Percentiles rank a stretch among this genome's conserved stretches.
Evolutionary conservation across 257 asterid genomes (phyloP).

Genomic region (Paraleonurus japonicus): DNA sequence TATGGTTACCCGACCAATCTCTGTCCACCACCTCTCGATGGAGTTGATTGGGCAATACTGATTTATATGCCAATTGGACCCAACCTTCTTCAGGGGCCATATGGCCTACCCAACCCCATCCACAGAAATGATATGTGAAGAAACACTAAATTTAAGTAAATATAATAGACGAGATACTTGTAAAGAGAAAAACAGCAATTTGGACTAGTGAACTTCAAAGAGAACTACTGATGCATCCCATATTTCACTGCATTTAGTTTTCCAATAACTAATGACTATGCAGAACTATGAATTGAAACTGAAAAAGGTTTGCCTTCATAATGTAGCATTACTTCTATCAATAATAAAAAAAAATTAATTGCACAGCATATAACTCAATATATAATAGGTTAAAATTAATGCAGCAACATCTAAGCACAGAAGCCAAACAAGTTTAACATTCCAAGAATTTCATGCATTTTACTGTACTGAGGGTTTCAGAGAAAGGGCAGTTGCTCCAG

Average conservation of each 20-base stretch:
- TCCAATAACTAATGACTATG: not conserved
- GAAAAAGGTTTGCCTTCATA: not conserved
- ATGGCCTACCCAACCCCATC: conserved; percentile 16
- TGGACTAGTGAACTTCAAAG: not conserved
- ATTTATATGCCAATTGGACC: not conserved
- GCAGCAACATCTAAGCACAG: not conserved
- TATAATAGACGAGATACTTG: not conserved
- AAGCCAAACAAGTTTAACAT: conserved; percentile 1
- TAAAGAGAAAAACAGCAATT: not conserved
- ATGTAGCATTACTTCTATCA: not conserved
- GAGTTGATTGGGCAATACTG: not conserved
- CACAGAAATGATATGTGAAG: not conserved
- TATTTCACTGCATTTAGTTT: not conserved
- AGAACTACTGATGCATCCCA: not conserved
- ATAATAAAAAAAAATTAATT: not conserved
- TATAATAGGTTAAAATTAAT: not conserved
- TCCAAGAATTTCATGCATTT: not conserved
- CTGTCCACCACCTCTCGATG: not conserved
- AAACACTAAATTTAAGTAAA: not conserved
- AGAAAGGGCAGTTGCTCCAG: not conserved
- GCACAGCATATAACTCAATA: not conserved
- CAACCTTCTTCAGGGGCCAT: not conserved
- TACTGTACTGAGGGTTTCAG: not conserved
- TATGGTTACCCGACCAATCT: not conserved
- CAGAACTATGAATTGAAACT: not conserved